Evolutionary conservation across 2,329 filamentous ascomycete genomes (phyloP).

Genomic region (Paecilomyces sp.): DNA sequence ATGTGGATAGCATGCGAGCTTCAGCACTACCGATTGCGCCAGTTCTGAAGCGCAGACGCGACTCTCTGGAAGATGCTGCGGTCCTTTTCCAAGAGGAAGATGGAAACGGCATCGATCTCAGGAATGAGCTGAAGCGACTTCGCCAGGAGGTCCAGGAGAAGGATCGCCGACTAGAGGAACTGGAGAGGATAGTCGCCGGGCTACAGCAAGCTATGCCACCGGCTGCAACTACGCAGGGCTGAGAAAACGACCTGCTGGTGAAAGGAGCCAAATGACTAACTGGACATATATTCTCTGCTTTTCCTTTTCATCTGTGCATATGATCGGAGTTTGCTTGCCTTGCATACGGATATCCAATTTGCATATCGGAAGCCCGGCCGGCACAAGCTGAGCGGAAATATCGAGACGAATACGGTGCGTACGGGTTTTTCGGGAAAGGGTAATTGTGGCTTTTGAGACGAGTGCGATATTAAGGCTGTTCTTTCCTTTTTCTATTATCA

Average conservation of each 20-base stretch:
- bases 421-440: neutral
- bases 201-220: slow-evolving; percentile 31
- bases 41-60: slow-evolving; percentile 28
- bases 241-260: neutral
- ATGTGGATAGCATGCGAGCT: slow-evolving; percentile 23
- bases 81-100: slow-evolving; percentile 24
- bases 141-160: slow-evolving; percentile 58
- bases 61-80: slow-evolving; percentile 20
- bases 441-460: neutral
- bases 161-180: slow-evolving; percentile 34
- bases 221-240: slow-evolving; percentile 10
- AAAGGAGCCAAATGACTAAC: neutral
- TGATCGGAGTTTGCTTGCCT: slow-evolving; percentile 21
- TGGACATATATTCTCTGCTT: slow-evolving; percentile 4
- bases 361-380: slow-evolving; percentile 4
- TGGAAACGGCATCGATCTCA: slow-evolving; percentile 41
- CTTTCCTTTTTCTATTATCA: neutral
- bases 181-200: slow-evolving; percentile 31
- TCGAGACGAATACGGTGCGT: slow-evolving; percentile 5
- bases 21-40: slow-evolving; percentile 19
- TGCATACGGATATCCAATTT: slow-evolving; percentile 13
- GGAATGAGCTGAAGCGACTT: slow-evolving; percentile 60
- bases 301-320: slow-evolving; percentile 20
- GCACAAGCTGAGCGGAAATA: slow-evolving; percentile 8
- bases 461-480: neutral